phyloP scores from a whole-genome alignment of 2,329 filamentous ascomycete species.

The Claviceps sp. region DNA sequence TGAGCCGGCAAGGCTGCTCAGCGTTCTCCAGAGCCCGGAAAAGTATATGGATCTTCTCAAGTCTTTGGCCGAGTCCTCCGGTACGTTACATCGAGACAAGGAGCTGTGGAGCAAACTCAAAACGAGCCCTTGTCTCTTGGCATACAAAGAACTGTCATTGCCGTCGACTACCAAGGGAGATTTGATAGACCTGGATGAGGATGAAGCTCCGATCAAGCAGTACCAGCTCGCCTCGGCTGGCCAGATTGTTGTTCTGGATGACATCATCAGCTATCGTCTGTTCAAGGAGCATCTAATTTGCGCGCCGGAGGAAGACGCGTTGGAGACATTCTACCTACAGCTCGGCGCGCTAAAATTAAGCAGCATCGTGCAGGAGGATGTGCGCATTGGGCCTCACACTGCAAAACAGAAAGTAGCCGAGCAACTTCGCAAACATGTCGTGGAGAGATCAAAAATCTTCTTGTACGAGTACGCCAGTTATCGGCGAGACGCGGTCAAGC shows the following conservation, averaged over 20 bases:
- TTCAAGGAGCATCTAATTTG: conserved; percentile 79
- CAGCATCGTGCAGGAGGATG: conserved; percentile 63
- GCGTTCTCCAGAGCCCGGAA: conserved; percentile 65
- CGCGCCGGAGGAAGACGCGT: conserved; percentile 74
- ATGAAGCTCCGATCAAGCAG: conserved; percentile 55
- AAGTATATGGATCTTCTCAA: conserved; percentile 78
- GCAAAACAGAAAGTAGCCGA: conserved; percentile 56
- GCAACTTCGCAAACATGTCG: conserved; percentile 63
- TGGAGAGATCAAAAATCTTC: conserved; percentile 83
- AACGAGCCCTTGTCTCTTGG: conserved; percentile 63
- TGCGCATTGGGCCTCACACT: conserved; percentile 53
- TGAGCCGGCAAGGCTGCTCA: conserved; percentile 71
- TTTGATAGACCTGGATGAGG: conserved; percentile 40
- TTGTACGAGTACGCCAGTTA: conserved; percentile 64
- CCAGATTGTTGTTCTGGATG: conserved; percentile 69
- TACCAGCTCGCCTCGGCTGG: conserved; percentile 63
- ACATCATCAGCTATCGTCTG: conserved; percentile 75
- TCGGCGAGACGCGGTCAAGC: conserved; percentile 62
- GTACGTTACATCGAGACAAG: conserved; percentile 63
- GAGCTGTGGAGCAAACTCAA: conserved; percentile 66
- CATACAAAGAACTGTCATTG: conserved; percentile 57
- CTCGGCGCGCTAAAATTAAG: conserved; percentile 70
- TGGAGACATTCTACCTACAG: conserved; percentile 74
- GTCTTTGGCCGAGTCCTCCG: conserved; percentile 61
- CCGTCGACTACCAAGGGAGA: conserved; percentile 26